Evolutionary conservation across 345 rosid species (phyloP).

Genomic region (Lepidium didymum): DNA sequence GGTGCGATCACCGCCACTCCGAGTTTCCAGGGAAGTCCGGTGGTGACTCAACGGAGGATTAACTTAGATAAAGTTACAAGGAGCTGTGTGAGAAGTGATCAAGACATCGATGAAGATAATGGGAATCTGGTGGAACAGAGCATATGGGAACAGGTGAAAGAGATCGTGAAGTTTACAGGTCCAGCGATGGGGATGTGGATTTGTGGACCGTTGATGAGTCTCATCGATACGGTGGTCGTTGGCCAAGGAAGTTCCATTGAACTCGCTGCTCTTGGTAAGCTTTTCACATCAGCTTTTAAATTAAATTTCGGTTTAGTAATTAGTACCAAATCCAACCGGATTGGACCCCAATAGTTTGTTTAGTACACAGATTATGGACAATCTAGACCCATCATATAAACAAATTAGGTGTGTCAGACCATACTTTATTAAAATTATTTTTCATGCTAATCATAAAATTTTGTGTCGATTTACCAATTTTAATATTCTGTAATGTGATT

Average conservation of each 20-base stretch:
- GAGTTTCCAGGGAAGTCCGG: conserved; percentile 3
- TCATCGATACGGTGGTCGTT: conserved; percentile 78
- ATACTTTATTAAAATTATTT: background rate
- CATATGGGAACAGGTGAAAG: conserved; percentile 73
- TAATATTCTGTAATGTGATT: background rate
- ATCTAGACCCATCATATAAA: background rate
- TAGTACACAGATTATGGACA: background rate
- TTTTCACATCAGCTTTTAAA: background rate
- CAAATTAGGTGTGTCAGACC: background rate
- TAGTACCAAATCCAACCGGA: background rate
- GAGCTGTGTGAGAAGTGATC: background rate
- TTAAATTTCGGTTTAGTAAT: background rate
- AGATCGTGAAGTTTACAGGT: conserved; percentile 74
- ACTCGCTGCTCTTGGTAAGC: conserved; percentile 85
- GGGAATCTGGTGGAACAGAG: conserved; percentile 40
- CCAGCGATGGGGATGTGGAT: conserved; percentile 92
- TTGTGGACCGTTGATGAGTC: conserved; percentile 96
- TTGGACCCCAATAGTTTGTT: background rate
- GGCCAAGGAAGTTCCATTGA: conserved; percentile 89
- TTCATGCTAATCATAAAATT: background rate
- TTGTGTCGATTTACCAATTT: conserved; percentile 3
- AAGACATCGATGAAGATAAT: background rate
- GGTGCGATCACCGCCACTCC: conserved; percentile 56
- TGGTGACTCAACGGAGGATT: background rate
- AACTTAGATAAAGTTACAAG: background rate